Base-by-base conservation (phyloP, 352 stramenopile species). In the Phytophthora multivora region DNA sequence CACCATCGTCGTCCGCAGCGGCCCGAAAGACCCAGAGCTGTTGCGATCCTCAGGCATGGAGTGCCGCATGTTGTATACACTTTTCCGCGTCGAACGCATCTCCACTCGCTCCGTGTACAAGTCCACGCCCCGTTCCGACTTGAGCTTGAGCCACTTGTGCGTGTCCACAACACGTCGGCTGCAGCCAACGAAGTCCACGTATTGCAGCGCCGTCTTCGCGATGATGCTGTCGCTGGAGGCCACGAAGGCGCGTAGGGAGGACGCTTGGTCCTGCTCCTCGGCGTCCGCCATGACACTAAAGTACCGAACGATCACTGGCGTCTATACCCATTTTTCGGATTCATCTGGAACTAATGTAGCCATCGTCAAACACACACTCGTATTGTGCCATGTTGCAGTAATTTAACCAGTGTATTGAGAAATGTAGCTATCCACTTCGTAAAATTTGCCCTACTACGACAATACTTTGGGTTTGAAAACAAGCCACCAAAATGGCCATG, bases 61-160 rank as follows among this genome's bases (percentile, higher is more conserved):
- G 13, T 38, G 31, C 8, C 39, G 51, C 10, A 18, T 30, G 35
- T 25, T 60, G 40, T 31, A 66, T 19, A 40, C 35, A 36, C 21
- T 68, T 13, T 33, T 33, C 16, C 53, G 41, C 12, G 50, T 46
- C 23, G 23, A 30, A n/a, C 60, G 69, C 18, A 33, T 16, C 46
- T 82, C 73, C 15, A 79, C 59, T 16, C 66, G 75, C 60, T 90
- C 78, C 41, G 76, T 75, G 73, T 84, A 90, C 13, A 90, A 51
- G 30, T 75, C 68, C 12, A 90, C 51, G 10, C 79, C 79, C 12
- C 77, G 64, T 47, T 76, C 73, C 4, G 59, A 57, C 46, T 63
- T 72, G 61, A 90, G 59, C 35, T 75, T 77, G 15, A 58, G 50
- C 70, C 76, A 85, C 47, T 74, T 69, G 33, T 47, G 41, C 5